These are phyloP conservation scores for Phytophthora podocarpi DNA, from an alignment of 352 stramenopile genomes.

Conservation along the genomic window DNA sequence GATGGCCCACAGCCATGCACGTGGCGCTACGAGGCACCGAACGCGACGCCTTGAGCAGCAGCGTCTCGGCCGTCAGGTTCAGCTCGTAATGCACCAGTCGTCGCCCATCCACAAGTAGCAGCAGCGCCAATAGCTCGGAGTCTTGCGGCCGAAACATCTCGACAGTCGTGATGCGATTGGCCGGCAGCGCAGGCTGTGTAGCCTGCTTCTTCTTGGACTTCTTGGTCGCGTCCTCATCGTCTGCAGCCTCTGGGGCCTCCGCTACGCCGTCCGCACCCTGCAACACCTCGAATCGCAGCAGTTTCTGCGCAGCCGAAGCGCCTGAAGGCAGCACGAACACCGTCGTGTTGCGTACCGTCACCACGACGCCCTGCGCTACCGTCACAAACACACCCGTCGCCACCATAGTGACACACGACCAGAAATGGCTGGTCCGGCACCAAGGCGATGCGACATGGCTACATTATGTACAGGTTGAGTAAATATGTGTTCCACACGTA, in stretches of 20 bases:
- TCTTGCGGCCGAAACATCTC: constrained; percentile 40
- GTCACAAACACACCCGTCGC: constrained; percentile 56
- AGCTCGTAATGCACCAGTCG: constrained; percentile 81
- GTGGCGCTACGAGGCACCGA: constrained; percentile 72
- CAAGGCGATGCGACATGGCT: constrained; percentile 12
- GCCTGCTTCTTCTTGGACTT: constrained; percentile 36
- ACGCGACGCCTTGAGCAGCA: constrained; percentile 46
- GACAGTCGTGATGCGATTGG: constrained; percentile 54
- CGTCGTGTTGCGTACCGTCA: constrained; percentile 60
- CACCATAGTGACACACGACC: constrained; percentile 41
- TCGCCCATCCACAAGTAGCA: constrained; percentile 73
- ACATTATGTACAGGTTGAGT: constrained; percentile 10
- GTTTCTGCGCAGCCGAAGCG: constrained; percentile 8
- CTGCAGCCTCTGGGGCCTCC: background rate
- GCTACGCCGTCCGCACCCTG: constrained; percentile 27
- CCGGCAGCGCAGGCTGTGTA: constrained; percentile 19
- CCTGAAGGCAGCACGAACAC: constrained; percentile 57
- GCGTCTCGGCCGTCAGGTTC: constrained; percentile 41
- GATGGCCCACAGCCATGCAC: constrained; percentile 54
- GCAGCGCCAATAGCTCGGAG: constrained; percentile 35
- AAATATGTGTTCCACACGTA: background rate
- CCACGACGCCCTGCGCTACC: constrained; percentile 39
- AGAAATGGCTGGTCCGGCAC: constrained; percentile 24
- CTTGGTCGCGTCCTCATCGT: constrained; percentile 26
- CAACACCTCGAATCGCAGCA: constrained; percentile 56